A percentile compares a stretch with the other conserved stretches of the same genome.
These are phyloP conservation scores for Trichosanthes cucumerina DNA, from an alignment of 306 rosid genomes.

Conservation along the genomic window DNA sequence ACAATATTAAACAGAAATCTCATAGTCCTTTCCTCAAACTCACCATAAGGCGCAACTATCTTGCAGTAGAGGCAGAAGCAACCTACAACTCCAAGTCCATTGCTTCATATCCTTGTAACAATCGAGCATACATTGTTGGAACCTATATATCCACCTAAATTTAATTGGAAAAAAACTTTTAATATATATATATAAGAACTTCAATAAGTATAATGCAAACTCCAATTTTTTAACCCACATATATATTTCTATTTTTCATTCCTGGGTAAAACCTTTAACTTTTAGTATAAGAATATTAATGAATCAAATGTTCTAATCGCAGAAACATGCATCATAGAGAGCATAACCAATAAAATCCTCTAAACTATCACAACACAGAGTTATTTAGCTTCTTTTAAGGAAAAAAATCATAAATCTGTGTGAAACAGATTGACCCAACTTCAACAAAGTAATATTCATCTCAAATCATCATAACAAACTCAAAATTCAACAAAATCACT, in stretches of 20 bases:
- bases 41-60: constrained; percentile 93
- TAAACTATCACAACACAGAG: no score
- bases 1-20: background rate
- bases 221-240: no score
- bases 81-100: constrained; percentile 68
- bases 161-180: background rate
- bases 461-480: no score
- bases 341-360: no score
- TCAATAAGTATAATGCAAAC: no score
- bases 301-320: background rate
- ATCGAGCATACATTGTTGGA: constrained; percentile 77
- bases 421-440: no score
- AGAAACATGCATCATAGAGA: background rate
- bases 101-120: constrained; percentile 76
- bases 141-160: constrained; percentile 40
- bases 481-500: no score
- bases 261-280: background rate
- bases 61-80: constrained; percentile 68
- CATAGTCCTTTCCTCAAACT: constrained; percentile 8
- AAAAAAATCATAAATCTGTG: no score
- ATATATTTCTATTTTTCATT: no score
- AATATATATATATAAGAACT: no score
- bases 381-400: no score
- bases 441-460: no score
- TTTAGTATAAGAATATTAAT: background rate